A percentile compares a stretch with the other conserved stretches of the same genome.
These are phyloP conservation scores for Amanita molliuscula DNA, from an alignment of 768 basidiomycete genomes.

Conservation along the genomic window DNA sequence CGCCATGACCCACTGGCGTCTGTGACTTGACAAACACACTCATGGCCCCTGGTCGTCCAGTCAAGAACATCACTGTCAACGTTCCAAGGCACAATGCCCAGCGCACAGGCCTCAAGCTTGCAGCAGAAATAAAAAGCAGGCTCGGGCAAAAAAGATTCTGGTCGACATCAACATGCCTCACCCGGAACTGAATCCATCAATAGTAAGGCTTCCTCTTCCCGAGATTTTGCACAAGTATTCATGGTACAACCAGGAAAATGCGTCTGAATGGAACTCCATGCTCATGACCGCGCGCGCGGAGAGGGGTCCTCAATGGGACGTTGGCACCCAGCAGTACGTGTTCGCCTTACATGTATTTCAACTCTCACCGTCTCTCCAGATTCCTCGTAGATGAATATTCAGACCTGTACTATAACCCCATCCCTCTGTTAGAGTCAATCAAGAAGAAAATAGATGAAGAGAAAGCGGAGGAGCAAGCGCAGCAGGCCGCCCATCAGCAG, in stretches of 20 bases:
- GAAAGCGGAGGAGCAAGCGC: slow-evolving; percentile 23
- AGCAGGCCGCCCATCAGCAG: slow-evolving; percentile 19
- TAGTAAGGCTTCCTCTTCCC: slow-evolving; percentile 33
- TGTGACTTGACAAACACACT: background rate
- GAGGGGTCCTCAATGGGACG: slow-evolving; percentile 81
- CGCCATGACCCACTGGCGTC: slow-evolving; percentile 15
- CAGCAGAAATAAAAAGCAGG: slow-evolving; percentile 47
- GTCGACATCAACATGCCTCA: slow-evolving; percentile 56
- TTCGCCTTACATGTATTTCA: background rate
- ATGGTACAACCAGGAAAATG: slow-evolving; percentile 41
- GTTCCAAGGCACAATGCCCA: slow-evolving; percentile 74
- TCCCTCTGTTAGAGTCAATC: slow-evolving; percentile 42
- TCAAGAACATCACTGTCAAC: slow-evolving; percentile 46
- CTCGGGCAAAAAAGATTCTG: slow-evolving; percentile 35
- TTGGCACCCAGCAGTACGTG: slow-evolving; percentile 79
- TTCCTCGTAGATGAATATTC: slow-evolving; percentile 71
- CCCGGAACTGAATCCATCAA: slow-evolving; percentile 52
- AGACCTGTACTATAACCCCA: slow-evolving; percentile 64
- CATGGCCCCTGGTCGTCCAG: slow-evolving; percentile 56
- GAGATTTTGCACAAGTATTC: background rate
- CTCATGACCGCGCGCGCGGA: slow-evolving; percentile 71
- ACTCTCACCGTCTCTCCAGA: slow-evolving; percentile 22
- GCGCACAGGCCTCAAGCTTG: slow-evolving; percentile 54
- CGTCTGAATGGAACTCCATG: slow-evolving; percentile 81
- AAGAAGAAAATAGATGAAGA: slow-evolving; percentile 38